A percentile compares a stretch with the other conserved stretches of the same genome.
These are phyloP conservation scores for Clarireedia hainanense DNA, from an alignment of 2,329 filamentous ascomycete species.

Conservation along the genomic window DNA sequence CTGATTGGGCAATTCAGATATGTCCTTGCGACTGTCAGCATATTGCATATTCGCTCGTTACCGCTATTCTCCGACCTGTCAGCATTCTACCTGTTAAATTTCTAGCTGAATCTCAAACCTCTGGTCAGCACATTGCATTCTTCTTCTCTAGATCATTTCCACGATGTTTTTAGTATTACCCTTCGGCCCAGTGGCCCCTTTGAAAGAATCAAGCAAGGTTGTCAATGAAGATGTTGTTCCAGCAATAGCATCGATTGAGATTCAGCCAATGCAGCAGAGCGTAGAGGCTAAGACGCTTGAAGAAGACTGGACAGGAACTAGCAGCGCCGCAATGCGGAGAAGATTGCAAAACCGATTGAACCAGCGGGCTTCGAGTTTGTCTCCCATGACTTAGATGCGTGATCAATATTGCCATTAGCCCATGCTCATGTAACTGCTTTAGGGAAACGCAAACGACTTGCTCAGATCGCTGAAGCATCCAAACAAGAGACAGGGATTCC, in stretches of 20 bases:
- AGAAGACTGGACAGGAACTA: conserved; percentile 32
- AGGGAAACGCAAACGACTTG: conserved; percentile 1
- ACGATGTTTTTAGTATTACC: neutral
- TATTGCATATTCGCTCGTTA: too few relatives aligned
- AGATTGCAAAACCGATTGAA: conserved; percentile 25
- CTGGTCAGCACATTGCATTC: neutral
- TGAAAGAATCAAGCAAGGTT: neutral
- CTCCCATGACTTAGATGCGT: too few relatives aligned
- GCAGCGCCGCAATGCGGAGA: conserved; percentile 21
- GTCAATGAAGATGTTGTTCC: too few relatives aligned
- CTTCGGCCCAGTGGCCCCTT: neutral
- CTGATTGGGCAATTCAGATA: neutral
- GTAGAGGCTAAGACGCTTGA: conserved; percentile 8
- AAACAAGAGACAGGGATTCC: neutral
- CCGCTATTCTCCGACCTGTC: neutral
- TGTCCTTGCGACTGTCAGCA: too few relatives aligned
- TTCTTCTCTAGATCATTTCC: neutral
- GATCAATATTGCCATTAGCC: neutral
- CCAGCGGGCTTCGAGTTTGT: conserved; percentile 25
- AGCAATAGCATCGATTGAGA: conserved; percentile 8
- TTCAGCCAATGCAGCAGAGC: conserved; percentile 14
- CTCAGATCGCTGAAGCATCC: neutral
- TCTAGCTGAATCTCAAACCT: too few relatives aligned
- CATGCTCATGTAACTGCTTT: neutral
- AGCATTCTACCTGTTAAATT: too few relatives aligned